Evolutionary conservation across 1,139 yeast genomes (phyloP), one percentile per base, ranked within the genome.

Genomic region (Suhomyces guaymorum): DNA sequence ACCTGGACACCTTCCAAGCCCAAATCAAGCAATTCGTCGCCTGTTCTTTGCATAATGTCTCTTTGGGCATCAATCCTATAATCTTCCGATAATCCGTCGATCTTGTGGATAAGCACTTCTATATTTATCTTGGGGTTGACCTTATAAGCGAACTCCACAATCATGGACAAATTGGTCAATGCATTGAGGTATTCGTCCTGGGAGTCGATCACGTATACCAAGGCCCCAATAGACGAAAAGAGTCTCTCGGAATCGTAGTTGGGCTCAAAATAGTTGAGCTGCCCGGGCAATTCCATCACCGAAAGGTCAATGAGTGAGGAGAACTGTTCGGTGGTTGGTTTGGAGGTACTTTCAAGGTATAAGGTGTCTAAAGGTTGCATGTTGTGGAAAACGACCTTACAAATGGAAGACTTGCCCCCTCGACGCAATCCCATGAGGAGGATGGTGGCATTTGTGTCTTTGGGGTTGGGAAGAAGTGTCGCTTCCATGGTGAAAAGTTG

Each of bases 271-370:
- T 87, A 79, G 55, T 89, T 88, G 44, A 90, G 63, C 59, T 92
- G 97, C 1, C 97, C 98, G 0, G 98, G 98, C 18, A 92, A 68
- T 56, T 92, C 98, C 84, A 89, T 87, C n/a, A 92, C 92, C 10
- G 90, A 83, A 36, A 92, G 68, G 54, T 89, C 95, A 28, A 90
- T 86, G 38, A 92, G 70, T 7, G 96, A 86, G 20, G 80, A 73
- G 48, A 81, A 80, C 49, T 79, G 85, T 47, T 84, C 92, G 15
- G 83, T 75, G 10, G 95, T 85, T 1, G 97, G 97, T 48, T 82
- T 84, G 4, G 95, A 77, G 0, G 98, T 92, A 41, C 92, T 81
- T 52, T 92, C 98, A 34, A 92, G 67, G 53, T 90, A 92, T 28
- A 90, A 60, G 0, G 97, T 90, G 53, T 92, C 97, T 42, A 90